These are phyloP conservation scores for Pythium chondricola DNA, from an alignment of 352 stramenopile genomes.

Conservation along the genomic window DNA sequence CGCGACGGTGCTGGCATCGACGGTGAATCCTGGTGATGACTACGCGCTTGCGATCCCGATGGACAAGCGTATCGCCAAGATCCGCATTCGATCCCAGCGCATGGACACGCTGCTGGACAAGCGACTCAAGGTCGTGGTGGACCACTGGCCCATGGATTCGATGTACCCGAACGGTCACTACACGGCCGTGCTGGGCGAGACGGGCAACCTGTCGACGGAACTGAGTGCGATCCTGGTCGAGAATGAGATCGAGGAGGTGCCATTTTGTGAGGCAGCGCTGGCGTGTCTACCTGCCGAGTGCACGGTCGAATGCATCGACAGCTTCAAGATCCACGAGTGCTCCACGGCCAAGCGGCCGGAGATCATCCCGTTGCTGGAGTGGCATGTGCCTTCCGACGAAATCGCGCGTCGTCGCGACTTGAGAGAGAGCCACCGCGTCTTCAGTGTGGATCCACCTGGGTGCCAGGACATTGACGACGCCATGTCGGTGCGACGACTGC, in stretches of 20 bases:
- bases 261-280: conserved; percentile 82
- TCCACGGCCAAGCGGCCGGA: conserved; percentile 67
- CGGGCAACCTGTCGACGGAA: conserved; percentile 66
- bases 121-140: conserved; percentile 76
- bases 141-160: conserved; percentile 70
- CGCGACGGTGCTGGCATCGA: conserved; percentile 66
- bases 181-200: conserved; percentile 56
- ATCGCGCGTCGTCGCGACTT: conserved; percentile 53
- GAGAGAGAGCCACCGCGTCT: conserved; percentile 62
- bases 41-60: conserved; percentile 75
- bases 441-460: conserved; percentile 84
- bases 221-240: conserved; percentile 77
- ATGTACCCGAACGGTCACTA: conserved; percentile 81
- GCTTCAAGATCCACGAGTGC: conserved; percentile 54
- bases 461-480: conserved; percentile 91
- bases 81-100: conserved; percentile 73
- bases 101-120: conserved; percentile 72
- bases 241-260: conserved; percentile 74
- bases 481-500: conserved; percentile 72
- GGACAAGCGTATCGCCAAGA: conserved; percentile 72
- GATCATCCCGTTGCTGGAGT: conserved; percentile 54
- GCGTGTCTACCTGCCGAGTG: conserved; percentile 72
- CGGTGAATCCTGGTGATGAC: conserved; percentile 52
- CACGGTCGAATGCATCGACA: conserved; percentile 69
- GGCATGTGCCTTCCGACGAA: conserved; percentile 54